Conservation (phyloP, 2,329 filamentous ascomycete genomes). For the Magnaporthiopsis rhizophila region DNA sequence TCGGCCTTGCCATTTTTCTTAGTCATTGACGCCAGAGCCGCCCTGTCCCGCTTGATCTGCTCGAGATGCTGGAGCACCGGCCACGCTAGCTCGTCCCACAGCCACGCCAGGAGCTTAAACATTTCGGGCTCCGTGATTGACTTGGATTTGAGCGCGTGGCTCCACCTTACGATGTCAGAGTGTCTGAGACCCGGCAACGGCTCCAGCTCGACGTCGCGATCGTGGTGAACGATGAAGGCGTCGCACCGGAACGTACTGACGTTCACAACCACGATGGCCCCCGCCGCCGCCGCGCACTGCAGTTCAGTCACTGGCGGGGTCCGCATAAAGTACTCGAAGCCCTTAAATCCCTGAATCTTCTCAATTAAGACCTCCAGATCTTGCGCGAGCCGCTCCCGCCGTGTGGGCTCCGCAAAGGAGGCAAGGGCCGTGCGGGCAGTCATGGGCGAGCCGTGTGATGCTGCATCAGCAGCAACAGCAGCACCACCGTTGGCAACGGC, state of each 20-base stretch:
- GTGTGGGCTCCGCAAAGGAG: not conserved
- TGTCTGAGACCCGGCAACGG: not conserved
- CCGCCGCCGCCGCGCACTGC: not conserved
- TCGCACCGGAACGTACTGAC: not conserved
- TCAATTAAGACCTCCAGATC: not conserved
- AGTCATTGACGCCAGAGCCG: too few relatives aligned
- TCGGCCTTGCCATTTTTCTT: too few relatives aligned
- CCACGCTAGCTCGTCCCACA: not conserved
- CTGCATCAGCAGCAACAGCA: too few relatives aligned
- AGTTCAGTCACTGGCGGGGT: not conserved
- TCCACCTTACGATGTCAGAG: not conserved
- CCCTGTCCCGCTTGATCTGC: not conserved
- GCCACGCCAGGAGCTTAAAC: not conserved
- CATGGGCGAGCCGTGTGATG: too few relatives aligned
- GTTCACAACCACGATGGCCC: not conserved
- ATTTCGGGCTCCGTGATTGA: not conserved
- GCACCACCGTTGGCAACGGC: too few relatives aligned
- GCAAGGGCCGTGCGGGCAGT: not conserved
- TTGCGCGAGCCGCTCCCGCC: not conserved
- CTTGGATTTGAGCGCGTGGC: not conserved
- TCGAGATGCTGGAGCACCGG: not conserved
- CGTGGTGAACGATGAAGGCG: not conserved
- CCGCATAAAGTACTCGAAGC: not conserved
- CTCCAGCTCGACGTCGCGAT: not conserved
- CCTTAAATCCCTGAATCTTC: not conserved